Conservation (phyloP, 305 asterid genomes). For the Fraxinus paxiana region DNA sequence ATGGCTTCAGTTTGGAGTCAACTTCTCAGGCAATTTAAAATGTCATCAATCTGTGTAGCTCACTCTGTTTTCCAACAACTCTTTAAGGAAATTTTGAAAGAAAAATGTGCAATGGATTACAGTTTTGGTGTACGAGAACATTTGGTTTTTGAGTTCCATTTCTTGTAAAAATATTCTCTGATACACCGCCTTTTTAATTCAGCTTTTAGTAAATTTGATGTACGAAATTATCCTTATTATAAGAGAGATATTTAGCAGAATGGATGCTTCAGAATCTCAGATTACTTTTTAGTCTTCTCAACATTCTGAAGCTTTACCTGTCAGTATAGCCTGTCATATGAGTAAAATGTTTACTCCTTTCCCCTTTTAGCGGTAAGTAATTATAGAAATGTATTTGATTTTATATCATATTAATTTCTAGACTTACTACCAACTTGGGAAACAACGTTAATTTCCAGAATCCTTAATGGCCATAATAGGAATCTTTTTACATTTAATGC, state of each 20-base stretch:
- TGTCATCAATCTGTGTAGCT: background rate
- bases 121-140: background rate
- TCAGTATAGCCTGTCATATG: background rate
- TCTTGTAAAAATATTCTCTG: background rate
- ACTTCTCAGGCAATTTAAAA: background rate
- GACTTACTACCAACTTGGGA: background rate
- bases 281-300: background rate
- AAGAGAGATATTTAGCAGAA: background rate
- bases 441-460: background rate
- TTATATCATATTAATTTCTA: background rate
- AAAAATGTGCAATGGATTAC: background rate
- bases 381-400: background rate
- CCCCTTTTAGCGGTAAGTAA: background rate
- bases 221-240: background rate
- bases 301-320: background rate
- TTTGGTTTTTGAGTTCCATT: background rate
- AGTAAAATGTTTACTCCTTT: background rate
- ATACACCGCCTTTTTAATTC: background rate
- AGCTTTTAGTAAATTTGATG: background rate
- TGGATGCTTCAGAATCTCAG: background rate
- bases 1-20: background rate
- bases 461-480: background rate
- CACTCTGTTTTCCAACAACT: background rate
- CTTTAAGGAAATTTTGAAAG: background rate
- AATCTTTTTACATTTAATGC: background rate